Conservation (phyloP, 129 eudicot genomes). For the Centaurea solstitialis region DNA sequence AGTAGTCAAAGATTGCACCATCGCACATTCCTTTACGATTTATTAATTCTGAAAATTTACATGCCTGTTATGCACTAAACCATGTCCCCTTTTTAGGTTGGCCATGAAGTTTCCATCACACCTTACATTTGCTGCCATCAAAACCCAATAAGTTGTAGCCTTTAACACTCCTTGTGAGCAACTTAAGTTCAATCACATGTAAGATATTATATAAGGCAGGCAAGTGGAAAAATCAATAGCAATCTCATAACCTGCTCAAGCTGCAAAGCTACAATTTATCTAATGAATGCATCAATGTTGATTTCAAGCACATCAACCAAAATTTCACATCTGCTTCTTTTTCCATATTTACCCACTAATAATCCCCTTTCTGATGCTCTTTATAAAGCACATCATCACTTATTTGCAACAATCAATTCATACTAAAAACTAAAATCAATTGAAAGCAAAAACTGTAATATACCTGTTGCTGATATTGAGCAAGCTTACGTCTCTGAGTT, state of each 20-base stretch:
- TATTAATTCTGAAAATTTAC: not conserved
- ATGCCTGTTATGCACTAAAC: too few species aligned
- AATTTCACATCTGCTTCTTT: not conserved
- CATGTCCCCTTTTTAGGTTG: not conserved
- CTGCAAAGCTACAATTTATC: not conserved
- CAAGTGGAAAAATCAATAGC: not conserved
- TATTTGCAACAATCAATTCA: not conserved
- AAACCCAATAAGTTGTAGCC: not conserved
- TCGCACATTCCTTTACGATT: not conserved
- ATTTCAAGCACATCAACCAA: not conserved
- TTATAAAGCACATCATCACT: not conserved
- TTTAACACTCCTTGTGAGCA: not conserved
- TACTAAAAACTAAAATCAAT: not conserved
- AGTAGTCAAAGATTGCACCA: not conserved
- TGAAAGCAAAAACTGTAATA: not conserved
- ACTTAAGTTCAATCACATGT: not conserved
- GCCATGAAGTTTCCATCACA: not conserved
- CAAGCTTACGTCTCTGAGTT: constrained; percentile 97
- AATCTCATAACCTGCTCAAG: not conserved
- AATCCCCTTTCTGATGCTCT: not conserved
- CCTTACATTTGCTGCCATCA: not conserved
- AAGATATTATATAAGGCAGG: not conserved
- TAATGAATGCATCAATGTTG: not conserved
- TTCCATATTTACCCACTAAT: constrained; percentile 3
- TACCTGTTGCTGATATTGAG: constrained; percentile 93